Evolutionary conservation across 306 rosid genomes (phyloP).

Genomic region (Lupinus albus): DNA sequence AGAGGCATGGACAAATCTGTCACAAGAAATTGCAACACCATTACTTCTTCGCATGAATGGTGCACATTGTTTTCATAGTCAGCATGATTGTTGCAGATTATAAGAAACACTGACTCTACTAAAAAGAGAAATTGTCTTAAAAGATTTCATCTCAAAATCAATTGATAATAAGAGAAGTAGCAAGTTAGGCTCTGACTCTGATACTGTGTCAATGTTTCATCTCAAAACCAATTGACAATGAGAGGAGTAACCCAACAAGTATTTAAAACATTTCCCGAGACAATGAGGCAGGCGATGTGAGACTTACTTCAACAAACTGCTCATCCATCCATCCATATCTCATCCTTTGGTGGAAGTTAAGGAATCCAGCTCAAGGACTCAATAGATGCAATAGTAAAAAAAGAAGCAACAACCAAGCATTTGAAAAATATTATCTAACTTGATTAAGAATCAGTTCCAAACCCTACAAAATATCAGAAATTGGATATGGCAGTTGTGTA

Average conservation of each 20-base stretch:
- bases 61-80: background rate
- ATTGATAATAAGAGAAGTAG: no score
- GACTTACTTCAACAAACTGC: no score
- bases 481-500: slow-evolving; percentile 45
- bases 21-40: slow-evolving; percentile 12
- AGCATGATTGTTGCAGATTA: slow-evolving; percentile 12
- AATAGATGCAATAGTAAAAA: slow-evolving; percentile 2
- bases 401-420: slow-evolving; percentile 39
- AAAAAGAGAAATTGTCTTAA: no score
- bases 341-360: background rate
- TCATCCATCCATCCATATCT: slow-evolving; percentile 3
- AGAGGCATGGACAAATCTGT: slow-evolving; percentile 7
- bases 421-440: slow-evolving; percentile 43
- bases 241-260: no score
- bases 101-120: slow-evolving; percentile 1
- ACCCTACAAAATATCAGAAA: slow-evolving; percentile 66
- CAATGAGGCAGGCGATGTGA: no score
- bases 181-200: no score
- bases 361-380: slow-evolving; percentile 11
- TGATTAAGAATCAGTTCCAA: slow-evolving; percentile 35
- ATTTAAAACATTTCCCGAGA: no score
- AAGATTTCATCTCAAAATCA: no score
- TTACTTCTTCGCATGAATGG: background rate
- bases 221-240: no score
- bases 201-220: no score